A percentile compares a stretch with the other conserved stretches of the same genome.
These are phyloP conservation scores for Phytopythium litorale DNA, from an alignment of 352 stramenopile species.

Conservation along the genomic window DNA sequence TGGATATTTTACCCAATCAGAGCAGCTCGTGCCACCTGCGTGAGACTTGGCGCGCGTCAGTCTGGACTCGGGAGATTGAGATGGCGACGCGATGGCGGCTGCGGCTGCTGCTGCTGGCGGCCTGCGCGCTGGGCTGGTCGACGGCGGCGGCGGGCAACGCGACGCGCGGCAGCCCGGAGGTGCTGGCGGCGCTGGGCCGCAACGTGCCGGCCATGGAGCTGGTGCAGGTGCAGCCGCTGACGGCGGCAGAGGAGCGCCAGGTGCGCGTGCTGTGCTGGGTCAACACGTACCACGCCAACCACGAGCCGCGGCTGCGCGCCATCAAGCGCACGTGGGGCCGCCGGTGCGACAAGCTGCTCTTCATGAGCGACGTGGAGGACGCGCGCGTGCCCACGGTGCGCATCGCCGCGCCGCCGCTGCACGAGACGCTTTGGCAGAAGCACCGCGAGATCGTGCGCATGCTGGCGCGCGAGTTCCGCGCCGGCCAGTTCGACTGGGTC, in stretches of 20 bases:
- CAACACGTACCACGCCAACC: slow-evolving; percentile 81
- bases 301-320: slow-evolving; percentile 45
- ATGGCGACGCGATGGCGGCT: too few species aligned
- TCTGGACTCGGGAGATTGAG: not conserved
- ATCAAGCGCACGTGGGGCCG: slow-evolving; percentile 78
- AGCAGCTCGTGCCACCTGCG: not conserved
- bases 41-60: not conserved
- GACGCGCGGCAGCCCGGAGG: not conserved
- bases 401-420: slow-evolving; percentile 55
- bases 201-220: slow-evolving; percentile 74
- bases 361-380: slow-evolving; percentile 84
- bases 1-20: slow-evolving; percentile 1
- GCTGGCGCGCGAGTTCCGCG: slow-evolving; percentile 56
- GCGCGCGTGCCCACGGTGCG: slow-evolving; percentile 51
- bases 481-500: slow-evolving; percentile 78
- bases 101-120: not conserved
- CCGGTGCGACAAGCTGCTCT: slow-evolving; percentile 85
- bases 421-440: slow-evolving; percentile 84
- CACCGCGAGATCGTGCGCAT: slow-evolving; percentile 77
- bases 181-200: slow-evolving; percentile 35
- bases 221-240: slow-evolving; percentile 55
- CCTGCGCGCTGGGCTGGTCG: not conserved
- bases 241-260: slow-evolving; percentile 23
- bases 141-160: not conserved
- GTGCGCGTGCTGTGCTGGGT: slow-evolving; percentile 82